Base-by-base conservation (phyloP, 345 rosid species). In the Crucihimalaya himalaica region DNA sequence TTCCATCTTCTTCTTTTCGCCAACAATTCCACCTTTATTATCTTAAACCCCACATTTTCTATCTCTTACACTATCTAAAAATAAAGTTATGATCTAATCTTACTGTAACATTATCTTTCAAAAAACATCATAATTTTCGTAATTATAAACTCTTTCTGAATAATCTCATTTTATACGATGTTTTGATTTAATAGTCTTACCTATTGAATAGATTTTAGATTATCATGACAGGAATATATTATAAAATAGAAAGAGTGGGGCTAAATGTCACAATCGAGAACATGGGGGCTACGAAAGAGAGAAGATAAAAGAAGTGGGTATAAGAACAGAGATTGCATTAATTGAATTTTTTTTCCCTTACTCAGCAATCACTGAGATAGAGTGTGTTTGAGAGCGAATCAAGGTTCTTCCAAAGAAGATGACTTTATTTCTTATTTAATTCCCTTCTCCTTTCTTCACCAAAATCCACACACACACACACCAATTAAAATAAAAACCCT, bases 321-420 rank as follows among this genome's bases (percentile, higher is more conserved):
- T 43, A 76, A 63, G 66, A 70, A 70, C 21, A 57, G 66, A 70
- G 40, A 40, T 11, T 14, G 80, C 80, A 77, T 77, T 77, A 71
- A 77, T 58, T 77, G 58, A 52, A 42, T 35, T 51, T 15, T 47
- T 1, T 43, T 47, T 31, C 9, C 48, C 18, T 77, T 51, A 58
- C 63, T 66, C 72, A 65, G 72, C 80, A 64, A 71, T 68, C 66
- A 77, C 67, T 58, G 29, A 48, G 72, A 65, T 55, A 73, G 65
- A 45, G 51, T 62, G 15, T 40, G 23, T 42, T 62, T 62, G 59
- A 47, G 70, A 62, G 70, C 3, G 71, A 62, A 54, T 76, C 71
- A 76, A 74, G 59, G 87, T 87, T 80, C 83, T 80, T 81, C 82
- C 67, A 88, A 82, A 83, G 81, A 88, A 85, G 52, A 78, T 87